Conservation (phyloP, 2,329 filamentous ascomycete genomes). For the Pseudogymnoascus sp. region DNA sequence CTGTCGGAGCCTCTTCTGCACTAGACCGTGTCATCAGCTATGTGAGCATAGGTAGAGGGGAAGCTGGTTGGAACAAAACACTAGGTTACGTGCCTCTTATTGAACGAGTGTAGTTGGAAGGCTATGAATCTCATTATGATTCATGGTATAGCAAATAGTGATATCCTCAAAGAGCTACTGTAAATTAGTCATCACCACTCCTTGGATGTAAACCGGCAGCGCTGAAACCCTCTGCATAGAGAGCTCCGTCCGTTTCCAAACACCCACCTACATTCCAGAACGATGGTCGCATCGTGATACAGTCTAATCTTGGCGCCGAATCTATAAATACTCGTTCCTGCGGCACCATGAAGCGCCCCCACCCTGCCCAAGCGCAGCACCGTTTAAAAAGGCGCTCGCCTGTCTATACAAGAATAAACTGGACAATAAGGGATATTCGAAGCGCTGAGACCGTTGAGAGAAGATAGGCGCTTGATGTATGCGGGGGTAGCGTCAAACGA, state of each 20-base stretch:
- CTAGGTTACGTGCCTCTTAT: no score
- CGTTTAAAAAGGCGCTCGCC: neutral
- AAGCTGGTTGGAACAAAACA: no score
- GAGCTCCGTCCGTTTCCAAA: neutral
- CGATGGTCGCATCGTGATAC: neutral
- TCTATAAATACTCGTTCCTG: conserved; percentile 7
- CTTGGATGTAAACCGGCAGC: neutral
- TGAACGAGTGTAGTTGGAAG: no score
- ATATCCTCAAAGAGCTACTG: neutral
- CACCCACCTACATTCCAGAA: neutral
- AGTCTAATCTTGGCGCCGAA: neutral
- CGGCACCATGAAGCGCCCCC: neutral
- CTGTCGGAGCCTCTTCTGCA: no score
- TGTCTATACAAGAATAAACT: neutral
- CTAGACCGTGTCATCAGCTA: no score
- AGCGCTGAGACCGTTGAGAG: neutral
- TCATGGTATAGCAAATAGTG: neutral
- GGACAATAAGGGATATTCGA: neutral
- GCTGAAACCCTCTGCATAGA: neutral
- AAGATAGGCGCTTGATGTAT: neutral
- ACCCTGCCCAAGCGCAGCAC: neutral
- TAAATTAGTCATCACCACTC: neutral
- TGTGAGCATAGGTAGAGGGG: no score
- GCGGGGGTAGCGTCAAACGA: neutral
- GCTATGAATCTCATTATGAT: neutral